Evolutionary conservation across 495 filamentous ascomycete species (phyloP).

Genomic region (Penicillium argentinense): DNA sequence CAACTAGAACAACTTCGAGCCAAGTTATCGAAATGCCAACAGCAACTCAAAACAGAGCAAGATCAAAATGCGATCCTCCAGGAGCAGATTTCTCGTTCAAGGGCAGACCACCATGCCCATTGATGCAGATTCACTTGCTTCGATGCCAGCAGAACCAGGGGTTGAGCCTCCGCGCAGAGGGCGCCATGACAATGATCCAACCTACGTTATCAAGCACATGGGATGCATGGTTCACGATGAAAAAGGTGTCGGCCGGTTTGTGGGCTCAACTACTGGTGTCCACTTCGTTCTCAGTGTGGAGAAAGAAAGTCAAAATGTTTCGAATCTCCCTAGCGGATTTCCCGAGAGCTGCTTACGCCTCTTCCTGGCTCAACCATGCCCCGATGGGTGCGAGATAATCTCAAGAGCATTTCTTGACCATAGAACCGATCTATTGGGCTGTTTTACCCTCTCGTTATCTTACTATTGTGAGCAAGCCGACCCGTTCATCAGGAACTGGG

Average conservation of each 20-base stretch:
- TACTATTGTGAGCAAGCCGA: slow-evolving; percentile 9
- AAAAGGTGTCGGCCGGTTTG: slow-evolving; percentile 6
- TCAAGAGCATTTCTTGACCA: not conserved
- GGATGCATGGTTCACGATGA: slow-evolving; percentile 13
- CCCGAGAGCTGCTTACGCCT: slow-evolving; percentile 12
- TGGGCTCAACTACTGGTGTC: slow-evolving; percentile 15
- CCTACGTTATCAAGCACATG: slow-evolving; percentile 15
- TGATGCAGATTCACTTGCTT: not conserved
- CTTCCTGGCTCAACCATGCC: slow-evolving; percentile 1
- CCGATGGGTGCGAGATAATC: not conserved
- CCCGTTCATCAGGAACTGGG: slow-evolving; percentile 5
- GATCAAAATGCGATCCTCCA: slow-evolving; percentile 1
- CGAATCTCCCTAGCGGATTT: slow-evolving; percentile 1
- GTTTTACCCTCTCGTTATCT: not conserved
- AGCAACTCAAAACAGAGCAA: slow-evolving; percentile 1
- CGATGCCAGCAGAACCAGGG: not conserved
- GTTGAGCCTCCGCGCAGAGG: not conserved
- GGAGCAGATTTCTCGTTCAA: not conserved
- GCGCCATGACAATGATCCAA: not conserved
- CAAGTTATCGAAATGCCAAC: slow-evolving; percentile 4
- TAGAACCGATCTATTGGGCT: not conserved
- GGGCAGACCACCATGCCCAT: not conserved
- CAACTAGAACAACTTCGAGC: slow-evolving; percentile 3
- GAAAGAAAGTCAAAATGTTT: slow-evolving; percentile 4
- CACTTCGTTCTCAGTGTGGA: slow-evolving; percentile 13